Evolutionary conservation across 495 filamentous ascomycete species (phyloP).

Genomic region (Sphaerosporella brunnea): DNA sequence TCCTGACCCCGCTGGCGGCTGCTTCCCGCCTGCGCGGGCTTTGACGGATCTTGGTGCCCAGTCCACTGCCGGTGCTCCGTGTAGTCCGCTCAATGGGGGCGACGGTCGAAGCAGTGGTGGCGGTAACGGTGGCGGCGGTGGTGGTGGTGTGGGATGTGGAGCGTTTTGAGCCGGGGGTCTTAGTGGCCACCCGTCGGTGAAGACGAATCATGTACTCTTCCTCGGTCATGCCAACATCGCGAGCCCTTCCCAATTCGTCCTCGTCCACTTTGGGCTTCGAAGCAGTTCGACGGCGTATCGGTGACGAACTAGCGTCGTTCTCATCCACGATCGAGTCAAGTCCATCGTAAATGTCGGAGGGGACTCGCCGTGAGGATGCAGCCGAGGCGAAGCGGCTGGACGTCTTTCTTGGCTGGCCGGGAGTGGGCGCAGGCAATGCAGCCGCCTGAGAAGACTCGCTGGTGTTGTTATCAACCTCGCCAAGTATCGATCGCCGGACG

Average conservation of each 20-base stretch:
- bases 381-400: slow-evolving; percentile 7
- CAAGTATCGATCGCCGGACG: slow-evolving; percentile 59
- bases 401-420: slow-evolving; percentile 78
- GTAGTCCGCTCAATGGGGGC: slow-evolving; percentile 33
- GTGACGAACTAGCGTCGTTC: slow-evolving; percentile 14
- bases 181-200: slow-evolving; percentile 18
- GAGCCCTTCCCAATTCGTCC: slow-evolving; percentile 3
- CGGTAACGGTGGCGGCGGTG: not conserved
- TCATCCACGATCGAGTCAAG: slow-evolving; percentile 7
- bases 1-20: slow-evolving; percentile 55
- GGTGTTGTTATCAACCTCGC: slow-evolving; percentile 74
- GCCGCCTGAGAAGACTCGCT: slow-evolving; percentile 46
- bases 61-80: slow-evolving; percentile 38
- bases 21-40: slow-evolving; percentile 41
- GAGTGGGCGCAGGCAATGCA: slow-evolving; percentile 83
- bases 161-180: slow-evolving; percentile 21
- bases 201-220: slow-evolving; percentile 24
- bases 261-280: slow-evolving; percentile 13
- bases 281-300: slow-evolving; percentile 16
- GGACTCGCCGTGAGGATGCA: not conserved
- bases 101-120: slow-evolving; percentile 35
- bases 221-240: slow-evolving; percentile 19
- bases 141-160: slow-evolving; percentile 3
- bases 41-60: slow-evolving; percentile 57
- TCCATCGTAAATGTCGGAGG: not conserved